Conservation (phyloP, 164 flowering plant species). For the Chimonanthus praecox region DNA sequence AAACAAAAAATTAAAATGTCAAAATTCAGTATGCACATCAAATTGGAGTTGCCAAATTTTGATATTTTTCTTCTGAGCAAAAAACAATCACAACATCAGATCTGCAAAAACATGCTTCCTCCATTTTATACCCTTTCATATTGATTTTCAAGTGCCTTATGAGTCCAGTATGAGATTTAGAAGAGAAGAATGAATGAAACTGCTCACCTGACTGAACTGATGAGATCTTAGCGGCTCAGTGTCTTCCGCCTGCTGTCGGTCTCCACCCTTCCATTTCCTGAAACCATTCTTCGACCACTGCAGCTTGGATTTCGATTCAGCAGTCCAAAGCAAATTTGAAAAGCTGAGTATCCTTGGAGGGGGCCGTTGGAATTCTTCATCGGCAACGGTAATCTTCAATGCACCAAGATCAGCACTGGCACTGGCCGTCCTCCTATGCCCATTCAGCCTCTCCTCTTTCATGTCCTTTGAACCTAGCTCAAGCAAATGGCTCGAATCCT, state of each 20-base stretch:
- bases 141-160: neutral
- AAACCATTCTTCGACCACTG: slow-evolving; percentile 32
- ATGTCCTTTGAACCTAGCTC: slow-evolving; percentile 28
- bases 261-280: slow-evolving; percentile 60
- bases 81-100: neutral
- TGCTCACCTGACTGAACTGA: slow-evolving; percentile 44
- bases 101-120: neutral
- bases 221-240: slow-evolving; percentile 28
- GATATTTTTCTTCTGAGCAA: neutral
- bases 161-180: neutral
- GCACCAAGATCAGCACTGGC: slow-evolving; percentile 68
- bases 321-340: slow-evolving; percentile 44
- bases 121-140: too few relatives aligned
- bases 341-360: slow-evolving; percentile 67
- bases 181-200: neutral
- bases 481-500: slow-evolving; percentile 25
- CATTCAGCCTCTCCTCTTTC: slow-evolving; percentile 38
- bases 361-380: slow-evolving; percentile 31
- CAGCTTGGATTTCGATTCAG: slow-evolving; percentile 50
- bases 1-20: neutral
- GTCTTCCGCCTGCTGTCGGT: slow-evolving; percentile 42
- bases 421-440: slow-evolving; percentile 86
- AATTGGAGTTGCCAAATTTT: neutral
- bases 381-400: slow-evolving; percentile 61
- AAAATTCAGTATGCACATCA: neutral